Base-by-base conservation (phyloP, 306 rosid species). In the Prunus mongolica region DNA sequence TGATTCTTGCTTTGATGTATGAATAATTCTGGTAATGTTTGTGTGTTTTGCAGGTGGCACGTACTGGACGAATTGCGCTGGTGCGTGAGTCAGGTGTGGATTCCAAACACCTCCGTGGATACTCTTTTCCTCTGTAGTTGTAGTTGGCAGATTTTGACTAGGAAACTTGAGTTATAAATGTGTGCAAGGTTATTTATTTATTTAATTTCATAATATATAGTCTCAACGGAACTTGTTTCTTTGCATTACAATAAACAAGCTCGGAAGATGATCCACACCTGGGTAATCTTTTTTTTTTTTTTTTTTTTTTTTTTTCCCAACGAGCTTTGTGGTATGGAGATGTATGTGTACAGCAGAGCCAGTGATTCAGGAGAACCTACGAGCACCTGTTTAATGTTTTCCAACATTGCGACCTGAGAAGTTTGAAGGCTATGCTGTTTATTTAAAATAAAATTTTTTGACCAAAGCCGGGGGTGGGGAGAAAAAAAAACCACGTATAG, bases 61-160 rank as follows among this genome's bases (percentile, higher is more conserved):
- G 97, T 69, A 92, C 97, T 2, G 97, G 97, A 73, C 88, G 96
- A 57, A 77, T 90, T 76, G 96, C 93, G 15, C 81, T 92, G 19
- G 62, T 86, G 69, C 96, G 97, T 0, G 93, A 88, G 67, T 92
- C 93, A 12, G 96, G 97, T 45, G 97, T 92, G 77, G 97, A 90
- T 73, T 90, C 96, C 58, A 88, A 56, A 50, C 74, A 92, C 80
- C 85, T 92, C 69, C 93, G 97, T 45, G 97, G 97, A 75, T 92
- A 90, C 81, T 83, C 97, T 12, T 76, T 86, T 66, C 97, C 93
- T 13, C 24, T 86, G 20, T 92, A 79, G 78, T 81, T 52, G 3
- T 28, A 7, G 14, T 16, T 54, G 49, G 60, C 64, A 10, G 45
- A 20, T 14, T 38, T 38, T 28, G 41, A 50, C 3, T 49, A 3